Evolutionary conservation across 176 grass and related monocot species (phyloP), one percentile per base, ranked within the genome.

Genomic region (Bolboschoenus planiculmis): DNA sequence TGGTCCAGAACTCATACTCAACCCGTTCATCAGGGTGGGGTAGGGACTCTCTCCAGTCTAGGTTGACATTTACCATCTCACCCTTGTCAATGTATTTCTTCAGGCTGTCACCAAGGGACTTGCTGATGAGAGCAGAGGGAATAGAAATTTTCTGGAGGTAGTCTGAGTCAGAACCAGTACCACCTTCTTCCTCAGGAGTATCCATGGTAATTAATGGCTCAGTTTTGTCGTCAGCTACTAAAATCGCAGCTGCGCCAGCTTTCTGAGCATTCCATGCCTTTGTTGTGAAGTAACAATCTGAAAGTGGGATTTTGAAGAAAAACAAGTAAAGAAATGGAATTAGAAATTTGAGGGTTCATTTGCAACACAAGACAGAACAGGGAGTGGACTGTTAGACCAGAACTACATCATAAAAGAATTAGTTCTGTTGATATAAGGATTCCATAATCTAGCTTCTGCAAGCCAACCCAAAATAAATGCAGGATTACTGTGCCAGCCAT

Each of bases 241-340:
- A 87, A 24, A 97, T 91, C 0, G 94, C 91, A 0, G 91, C 94
- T 2, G 89, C 94, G 54, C 94, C 94, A 42, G 91, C 89, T 2
- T 97, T 97, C 87, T 97, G 94, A 44, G 94, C 89, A 76, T 97
- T 82, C 91, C 91, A 97, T 82, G 94, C 94, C 84, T 97, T 97
- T 78, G 90, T 91, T 66, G 94, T 90, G 44, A 97, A 97, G 87
- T 90, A 97, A 78, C 94, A 93, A 80, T 93, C 94, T 97, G 82
- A 30, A 56, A 36, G 64, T 54, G 60, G 31, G 65, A 33, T 51
- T 73, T 37, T 71, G 21, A 57, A 79, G 21, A 57, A 79, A 66
- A 86, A 58, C 14, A 50, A 7, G 29, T 30, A 43, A 75, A 44
- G 57, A 61, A 70, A 42, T 0, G 3, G 20, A 20, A 56, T 80